phyloP scores from a whole-genome alignment of 306 rosid genomes.

The Purshia tridentata region DNA sequence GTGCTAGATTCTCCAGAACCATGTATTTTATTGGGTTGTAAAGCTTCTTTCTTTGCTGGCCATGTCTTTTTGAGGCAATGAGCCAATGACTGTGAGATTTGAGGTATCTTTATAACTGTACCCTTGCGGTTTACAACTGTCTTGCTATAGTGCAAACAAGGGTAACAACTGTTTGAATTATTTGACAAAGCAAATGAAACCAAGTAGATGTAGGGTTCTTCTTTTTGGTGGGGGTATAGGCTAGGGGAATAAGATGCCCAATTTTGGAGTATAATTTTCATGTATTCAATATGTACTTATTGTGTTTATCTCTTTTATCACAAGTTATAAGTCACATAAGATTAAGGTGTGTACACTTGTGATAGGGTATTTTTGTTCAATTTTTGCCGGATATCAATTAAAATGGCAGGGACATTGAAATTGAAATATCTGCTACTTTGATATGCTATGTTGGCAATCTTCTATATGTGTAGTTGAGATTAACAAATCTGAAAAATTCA shows the following conservation, averaged over 20 bases:
- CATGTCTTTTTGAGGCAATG: neutral
- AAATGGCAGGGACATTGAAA: no score
- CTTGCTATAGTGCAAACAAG: neutral
- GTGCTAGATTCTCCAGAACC: neutral
- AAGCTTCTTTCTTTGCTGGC: neutral
- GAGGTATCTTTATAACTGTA: slow-evolving; percentile 1
- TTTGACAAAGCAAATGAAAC: neutral
- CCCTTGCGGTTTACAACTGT: slow-evolving; percentile 11
- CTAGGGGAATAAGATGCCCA: neutral
- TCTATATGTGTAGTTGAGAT: no score
- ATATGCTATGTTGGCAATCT: no score
- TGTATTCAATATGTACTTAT: no score
- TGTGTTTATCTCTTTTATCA: no score
- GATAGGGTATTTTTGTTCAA: no score
- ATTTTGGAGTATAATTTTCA: no score
- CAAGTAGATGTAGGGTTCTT: neutral
- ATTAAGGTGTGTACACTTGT: no score
- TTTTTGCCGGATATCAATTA: no score
- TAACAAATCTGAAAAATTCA: no score
- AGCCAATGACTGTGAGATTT: neutral
- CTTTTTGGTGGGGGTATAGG: neutral
- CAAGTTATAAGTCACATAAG: no score
- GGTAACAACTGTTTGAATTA: neutral
- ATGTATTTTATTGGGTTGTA: neutral
- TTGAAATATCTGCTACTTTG: no score